These are phyloP conservation scores for Vittaforma corneae DNA, from an alignment of 371 early-diverging fungal genomes.

Conservation along the genomic window DNA sequence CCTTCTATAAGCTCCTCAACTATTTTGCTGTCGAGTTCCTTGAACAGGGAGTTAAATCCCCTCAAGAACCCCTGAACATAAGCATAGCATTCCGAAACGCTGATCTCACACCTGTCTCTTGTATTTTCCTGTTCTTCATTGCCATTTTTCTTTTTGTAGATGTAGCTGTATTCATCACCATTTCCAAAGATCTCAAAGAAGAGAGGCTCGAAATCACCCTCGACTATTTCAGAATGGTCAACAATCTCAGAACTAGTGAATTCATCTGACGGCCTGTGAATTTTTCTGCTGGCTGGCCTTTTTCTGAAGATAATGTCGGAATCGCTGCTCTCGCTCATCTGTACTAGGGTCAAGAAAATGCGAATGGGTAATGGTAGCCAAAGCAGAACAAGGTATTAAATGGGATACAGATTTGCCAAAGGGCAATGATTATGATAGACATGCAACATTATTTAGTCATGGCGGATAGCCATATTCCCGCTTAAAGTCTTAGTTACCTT, in stretches of 20 bases:
- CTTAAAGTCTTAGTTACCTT: too few species aligned
- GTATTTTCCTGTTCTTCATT: not conserved
- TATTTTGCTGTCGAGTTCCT: conserved; percentile 11
- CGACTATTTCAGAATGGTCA: conserved; percentile 8
- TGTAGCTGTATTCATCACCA: conserved; percentile 43
- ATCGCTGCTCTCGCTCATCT: conserved; percentile 6
- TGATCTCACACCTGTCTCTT: not conserved
- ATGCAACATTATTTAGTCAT: too few species aligned
- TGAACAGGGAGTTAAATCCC: not conserved
- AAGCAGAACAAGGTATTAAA: too few species aligned
- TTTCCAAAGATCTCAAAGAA: conserved; percentile 48
- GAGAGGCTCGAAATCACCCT: conserved; percentile 21
- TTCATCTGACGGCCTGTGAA: not conserved
- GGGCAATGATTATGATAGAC: too few species aligned
- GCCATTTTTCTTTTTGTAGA: conserved; percentile 14
- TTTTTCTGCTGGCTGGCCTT: too few species aligned
- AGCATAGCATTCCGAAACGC: conserved; percentile 6
- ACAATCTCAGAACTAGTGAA: not conserved
- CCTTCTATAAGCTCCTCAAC: conserved; percentile 8
- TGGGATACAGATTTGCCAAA: too few species aligned
- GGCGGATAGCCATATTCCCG: too few species aligned
- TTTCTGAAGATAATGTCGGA: not conserved
- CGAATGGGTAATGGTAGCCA: too few species aligned
- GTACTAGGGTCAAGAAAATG: too few species aligned
- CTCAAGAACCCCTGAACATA: conserved; percentile 12